phyloP scores from a whole-genome alignment of 768 basidiomycete species.

The Rhodotorula taiwanensis region DNA sequence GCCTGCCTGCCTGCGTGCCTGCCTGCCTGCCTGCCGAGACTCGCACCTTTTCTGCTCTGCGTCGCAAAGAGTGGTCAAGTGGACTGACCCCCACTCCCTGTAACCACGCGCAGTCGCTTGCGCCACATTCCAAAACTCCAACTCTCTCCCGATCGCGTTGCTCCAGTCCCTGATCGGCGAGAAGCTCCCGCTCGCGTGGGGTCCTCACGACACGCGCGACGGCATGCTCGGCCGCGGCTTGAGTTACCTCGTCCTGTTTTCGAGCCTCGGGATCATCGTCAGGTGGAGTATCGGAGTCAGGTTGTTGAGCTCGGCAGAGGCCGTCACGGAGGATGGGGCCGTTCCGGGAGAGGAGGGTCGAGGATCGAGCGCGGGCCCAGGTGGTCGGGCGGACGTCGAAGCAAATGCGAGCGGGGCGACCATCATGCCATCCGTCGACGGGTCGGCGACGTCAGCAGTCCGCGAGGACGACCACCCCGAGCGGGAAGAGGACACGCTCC shows the following conservation, averaged over 20 bases:
- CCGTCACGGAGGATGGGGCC: not conserved
- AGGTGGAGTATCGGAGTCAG: constrained; percentile 92
- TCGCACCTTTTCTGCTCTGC: no score
- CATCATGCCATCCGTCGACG: not conserved
- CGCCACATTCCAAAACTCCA: constrained; percentile 62
- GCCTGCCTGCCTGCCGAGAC: no score
- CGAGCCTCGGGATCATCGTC: constrained; percentile 67
- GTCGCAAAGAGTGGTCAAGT: no score
- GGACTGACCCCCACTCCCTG: constrained; percentile 6
- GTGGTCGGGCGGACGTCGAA: constrained; percentile 5
- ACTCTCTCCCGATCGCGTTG: constrained; percentile 87
- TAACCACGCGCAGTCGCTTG: constrained; percentile 37
- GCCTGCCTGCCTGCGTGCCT: not conserved
- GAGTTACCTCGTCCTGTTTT: constrained; percentile 83
- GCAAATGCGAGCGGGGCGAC: not conserved
- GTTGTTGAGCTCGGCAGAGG: constrained; percentile 62
- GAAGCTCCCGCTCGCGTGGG: constrained; percentile 38
- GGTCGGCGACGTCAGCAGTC: not conserved
- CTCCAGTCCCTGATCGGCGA: constrained; percentile 50
- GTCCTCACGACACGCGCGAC: constrained; percentile 59
- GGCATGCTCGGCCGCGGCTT: constrained; percentile 87
- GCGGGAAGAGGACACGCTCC: constrained; percentile 1
- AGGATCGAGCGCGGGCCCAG: not conserved
- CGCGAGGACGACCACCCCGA: constrained; percentile 39
- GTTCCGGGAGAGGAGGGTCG: constrained; percentile 7